These are phyloP conservation scores for Vachellia pachyceras DNA, from an alignment of 306 rosid genomes.

Conservation along the genomic window DNA sequence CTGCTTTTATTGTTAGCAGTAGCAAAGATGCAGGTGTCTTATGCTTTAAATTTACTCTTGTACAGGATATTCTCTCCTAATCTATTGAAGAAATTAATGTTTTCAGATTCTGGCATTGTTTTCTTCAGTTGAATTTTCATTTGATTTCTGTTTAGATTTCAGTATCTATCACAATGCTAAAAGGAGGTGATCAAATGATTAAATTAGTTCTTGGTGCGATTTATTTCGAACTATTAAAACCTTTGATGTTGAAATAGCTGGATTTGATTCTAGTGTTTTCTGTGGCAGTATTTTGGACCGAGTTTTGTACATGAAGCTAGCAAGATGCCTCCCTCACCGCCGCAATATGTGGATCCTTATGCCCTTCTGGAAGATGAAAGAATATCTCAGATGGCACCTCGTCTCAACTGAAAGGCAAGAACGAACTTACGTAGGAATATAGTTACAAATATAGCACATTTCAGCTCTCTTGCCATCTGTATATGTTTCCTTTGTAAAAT, in stretches of 20 bases:
- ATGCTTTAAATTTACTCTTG: background rate
- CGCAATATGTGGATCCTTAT: slow-evolving; percentile 85
- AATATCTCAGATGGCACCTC: slow-evolving; percentile 80
- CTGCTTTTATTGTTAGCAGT: background rate
- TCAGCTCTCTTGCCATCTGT: slow-evolving; percentile 37
- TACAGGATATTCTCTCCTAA: background rate
- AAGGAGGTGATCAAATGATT: background rate
- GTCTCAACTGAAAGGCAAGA: slow-evolving; percentile 58
- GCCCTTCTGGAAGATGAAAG: slow-evolving; percentile 92
- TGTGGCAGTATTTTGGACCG: slow-evolving; percentile 85
- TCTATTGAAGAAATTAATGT: background rate
- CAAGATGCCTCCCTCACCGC: slow-evolving; percentile 62
- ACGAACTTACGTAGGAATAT: slow-evolving; percentile 44
- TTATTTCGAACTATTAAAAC: background rate
- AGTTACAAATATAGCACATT: slow-evolving; percentile 37
- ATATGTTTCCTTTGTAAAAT: slow-evolving; percentile 48
- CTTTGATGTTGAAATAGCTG: slow-evolving; percentile 24
- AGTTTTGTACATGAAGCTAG: slow-evolving; percentile 76
- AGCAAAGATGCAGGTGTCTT: background rate
- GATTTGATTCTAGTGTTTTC: slow-evolving; percentile 13
- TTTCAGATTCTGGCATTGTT: slow-evolving; percentile 1
- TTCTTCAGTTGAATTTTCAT: background rate
- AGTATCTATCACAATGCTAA: background rate
- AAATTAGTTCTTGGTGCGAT: slow-evolving; percentile 5
- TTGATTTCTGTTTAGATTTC: slow-evolving; percentile 2